Conservation (phyloP, 2,329 filamentous ascomycete genomes). For the Nemania abortiva region DNA sequence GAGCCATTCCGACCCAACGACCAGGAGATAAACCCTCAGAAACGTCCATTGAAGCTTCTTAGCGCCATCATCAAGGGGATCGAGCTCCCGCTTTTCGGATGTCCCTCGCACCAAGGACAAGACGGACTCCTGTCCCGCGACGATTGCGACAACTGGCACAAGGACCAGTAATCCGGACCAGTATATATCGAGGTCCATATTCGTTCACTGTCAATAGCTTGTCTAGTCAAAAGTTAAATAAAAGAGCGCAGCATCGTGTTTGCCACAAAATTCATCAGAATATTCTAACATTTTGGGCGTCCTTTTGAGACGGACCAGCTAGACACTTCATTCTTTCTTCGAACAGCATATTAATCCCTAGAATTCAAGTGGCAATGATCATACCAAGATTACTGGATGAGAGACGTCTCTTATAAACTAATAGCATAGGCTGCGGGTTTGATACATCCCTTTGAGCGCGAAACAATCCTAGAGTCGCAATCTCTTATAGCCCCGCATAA, state of each 20-base stretch:
- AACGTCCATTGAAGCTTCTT: slow-evolving; percentile 42
- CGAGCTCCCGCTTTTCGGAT: slow-evolving; percentile 16
- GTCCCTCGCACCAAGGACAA: slow-evolving; percentile 14
- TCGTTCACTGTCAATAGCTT: not conserved
- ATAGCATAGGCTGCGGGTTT: not conserved
- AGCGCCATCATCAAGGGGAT: slow-evolving; percentile 37
- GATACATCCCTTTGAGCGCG: not conserved
- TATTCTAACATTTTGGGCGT: not conserved
- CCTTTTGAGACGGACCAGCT: not conserved
- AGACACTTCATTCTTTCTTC: slow-evolving; percentile 11
- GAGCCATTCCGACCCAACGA: slow-evolving; percentile 65
- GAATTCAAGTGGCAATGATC: not conserved
- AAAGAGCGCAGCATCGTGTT: not conserved
- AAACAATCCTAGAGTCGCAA: not conserved
- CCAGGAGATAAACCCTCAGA: slow-evolving; percentile 59
- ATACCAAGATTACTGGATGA: not conserved
- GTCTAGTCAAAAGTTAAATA: not conserved
- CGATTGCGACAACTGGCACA: slow-evolving; percentile 39
- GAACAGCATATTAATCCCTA: not conserved
- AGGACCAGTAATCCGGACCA: slow-evolving; percentile 45
- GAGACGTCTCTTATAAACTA: slow-evolving; percentile 5
- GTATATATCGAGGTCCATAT: slow-evolving; percentile 46
- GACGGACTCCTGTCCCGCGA: slow-evolving; percentile 38
- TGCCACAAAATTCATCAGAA: not conserved
- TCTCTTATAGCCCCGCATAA: not conserved